Evolutionary conservation across 1,139 yeast species (phyloP), one percentile per base, ranked within the genome.

Genomic region (Saccharomyces hybrid): DNA sequence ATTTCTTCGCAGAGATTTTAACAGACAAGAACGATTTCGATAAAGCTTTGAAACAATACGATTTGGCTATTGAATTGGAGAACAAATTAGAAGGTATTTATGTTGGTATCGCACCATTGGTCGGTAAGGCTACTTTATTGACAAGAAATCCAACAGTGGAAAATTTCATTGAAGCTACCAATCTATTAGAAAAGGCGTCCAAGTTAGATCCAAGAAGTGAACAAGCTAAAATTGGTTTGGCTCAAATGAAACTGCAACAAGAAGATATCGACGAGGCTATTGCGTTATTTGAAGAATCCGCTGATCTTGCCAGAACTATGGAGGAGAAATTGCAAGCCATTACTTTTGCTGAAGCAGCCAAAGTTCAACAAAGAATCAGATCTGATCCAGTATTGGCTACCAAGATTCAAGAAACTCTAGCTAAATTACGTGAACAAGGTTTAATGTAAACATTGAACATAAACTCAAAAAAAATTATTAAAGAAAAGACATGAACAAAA

Each of bases 1-100:
- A 90, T 76, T 95, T 91, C 73, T 89, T 84, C 69, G 99, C 98
- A 68, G 99, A 93, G 75, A 86, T 93, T 53, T 78, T 91, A 67
- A 84, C 90, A 60, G 98, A 93, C 70, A 81, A 82, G 65, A 86
- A 87, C 65, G 88, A 87, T 62, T 75, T 80, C 57, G 79, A 74
- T 47, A 85, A 80, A 60, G 97, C 99, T 57, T 74, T 82, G 57
- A 82, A 83, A 70, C 93, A 90, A 76, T 93, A 90, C 70, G 97
- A 91, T 62, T 80, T 81, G 66, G 91, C 99, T 55, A 84, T 85
- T 55, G 83, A 88, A 70, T 78, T 93, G 68, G 98, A 91, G 79
- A 73, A 71, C 62, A 51, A 54, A 38, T 65, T 67, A 52, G 66
- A 70, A 54, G 62, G 71, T 49, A 76, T 78, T 49, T 84, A 85